Evolutionary conservation across 192 early-diverging fungal species (phyloP).

Genomic region (Chytriomyces confervae): DNA sequence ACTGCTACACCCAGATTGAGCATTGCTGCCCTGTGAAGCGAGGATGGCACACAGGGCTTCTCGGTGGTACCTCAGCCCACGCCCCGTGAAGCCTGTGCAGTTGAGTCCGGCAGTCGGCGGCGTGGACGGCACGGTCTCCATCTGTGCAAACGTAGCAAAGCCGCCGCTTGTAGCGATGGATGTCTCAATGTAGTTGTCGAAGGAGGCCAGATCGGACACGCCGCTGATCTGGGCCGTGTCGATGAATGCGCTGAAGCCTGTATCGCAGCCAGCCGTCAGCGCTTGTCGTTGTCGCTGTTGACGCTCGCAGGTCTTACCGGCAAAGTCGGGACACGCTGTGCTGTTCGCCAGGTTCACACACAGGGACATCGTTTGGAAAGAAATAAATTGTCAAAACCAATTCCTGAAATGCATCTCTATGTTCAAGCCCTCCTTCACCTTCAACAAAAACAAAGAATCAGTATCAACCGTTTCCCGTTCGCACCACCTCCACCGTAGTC

Average conservation of each 20-base stretch:
- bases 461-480: background rate
- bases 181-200: constrained; percentile 5
- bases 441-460: too few relatives aligned
- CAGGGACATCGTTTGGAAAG: background rate
- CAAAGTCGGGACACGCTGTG: constrained; percentile 21
- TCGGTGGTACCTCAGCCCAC: constrained; percentile 1
- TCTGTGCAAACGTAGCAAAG: background rate
- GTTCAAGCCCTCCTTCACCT: too few relatives aligned
- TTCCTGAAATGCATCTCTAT: too few relatives aligned
- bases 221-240: background rate
- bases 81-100: background rate
- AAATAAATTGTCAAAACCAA: background rate
- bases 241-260: constrained; percentile 21
- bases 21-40: background rate
- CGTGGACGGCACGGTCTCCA: too few relatives aligned
- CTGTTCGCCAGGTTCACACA: constrained; percentile 11
- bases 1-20: background rate
- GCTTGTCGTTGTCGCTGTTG: background rate
- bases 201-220: constrained; percentile 4
- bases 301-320: background rate
- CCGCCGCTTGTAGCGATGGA: background rate
- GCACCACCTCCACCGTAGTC: background rate
- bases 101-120: background rate
- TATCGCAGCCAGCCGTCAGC: background rate
- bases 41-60: background rate